Evolutionary conservation across 148 eudicot species (phyloP).

Genomic region (Chenopodium album): DNA sequence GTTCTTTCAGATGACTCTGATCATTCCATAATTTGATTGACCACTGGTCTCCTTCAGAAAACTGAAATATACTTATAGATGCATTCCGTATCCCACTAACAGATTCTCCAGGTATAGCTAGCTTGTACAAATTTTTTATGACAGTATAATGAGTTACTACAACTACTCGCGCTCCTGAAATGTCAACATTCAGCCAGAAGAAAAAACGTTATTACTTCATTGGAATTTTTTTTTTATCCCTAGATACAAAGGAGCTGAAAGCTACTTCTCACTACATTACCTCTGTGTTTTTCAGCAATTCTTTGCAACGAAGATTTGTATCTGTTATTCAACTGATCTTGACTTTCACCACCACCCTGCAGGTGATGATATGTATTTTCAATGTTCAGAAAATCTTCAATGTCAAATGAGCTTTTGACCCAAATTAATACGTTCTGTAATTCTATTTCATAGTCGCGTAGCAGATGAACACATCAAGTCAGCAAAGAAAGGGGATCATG

Average conservation of each 20-base stretch:
- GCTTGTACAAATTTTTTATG: constrained; percentile 55
- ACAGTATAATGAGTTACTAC: constrained; percentile 83
- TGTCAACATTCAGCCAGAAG: not conserved
- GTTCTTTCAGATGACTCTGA: constrained; percentile 57
- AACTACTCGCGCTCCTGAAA: constrained; percentile 64
- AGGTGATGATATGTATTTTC: not conserved
- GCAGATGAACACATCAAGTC: not conserved
- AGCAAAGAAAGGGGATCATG: too few species aligned
- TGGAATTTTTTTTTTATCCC: not conserved
- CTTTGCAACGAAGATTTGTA: constrained; percentile 61
- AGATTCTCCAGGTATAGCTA: constrained; percentile 44
- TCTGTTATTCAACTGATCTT: constrained; percentile 61
- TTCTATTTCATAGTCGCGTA: not conserved
- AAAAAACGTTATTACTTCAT: not conserved
- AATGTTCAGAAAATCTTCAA: not conserved
- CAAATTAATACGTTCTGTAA: not conserved
- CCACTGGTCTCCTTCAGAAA: constrained; percentile 59
- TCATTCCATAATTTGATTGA: constrained; percentile 72
- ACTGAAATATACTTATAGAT: constrained; percentile 59
- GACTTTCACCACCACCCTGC: constrained; percentile 97
- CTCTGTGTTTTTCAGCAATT: constrained; percentile 69
- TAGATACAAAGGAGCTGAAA: not conserved
- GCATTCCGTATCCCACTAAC: constrained; percentile 51
- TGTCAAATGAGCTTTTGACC: not conserved
- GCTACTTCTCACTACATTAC: constrained; percentile 20